Conservation (phyloP, 2,329 filamentous ascomycete species). For the Xylariaceae sp. region DNA sequence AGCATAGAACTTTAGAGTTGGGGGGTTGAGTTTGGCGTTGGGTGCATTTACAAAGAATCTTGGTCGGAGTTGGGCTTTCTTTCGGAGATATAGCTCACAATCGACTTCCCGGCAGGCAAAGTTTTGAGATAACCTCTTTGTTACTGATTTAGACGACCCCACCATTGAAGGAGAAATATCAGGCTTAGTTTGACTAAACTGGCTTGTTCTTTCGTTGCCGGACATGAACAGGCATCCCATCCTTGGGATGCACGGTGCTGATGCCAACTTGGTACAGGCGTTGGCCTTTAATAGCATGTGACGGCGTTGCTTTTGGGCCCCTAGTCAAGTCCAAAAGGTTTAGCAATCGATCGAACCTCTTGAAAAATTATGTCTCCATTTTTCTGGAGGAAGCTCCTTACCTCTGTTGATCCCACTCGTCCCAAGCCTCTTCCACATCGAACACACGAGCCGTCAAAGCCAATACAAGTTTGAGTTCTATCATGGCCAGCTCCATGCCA, state of each 20-base stretch:
- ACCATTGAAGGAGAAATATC: too few relatives aligned
- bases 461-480: conserved; percentile 46
- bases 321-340: conserved; percentile 4
- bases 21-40: background rate
- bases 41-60: too few relatives aligned
- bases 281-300: conserved; percentile 26
- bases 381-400: conserved; percentile 1
- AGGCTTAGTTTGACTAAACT: too few relatives aligned
- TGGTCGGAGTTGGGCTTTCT: too few relatives aligned
- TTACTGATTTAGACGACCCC: too few relatives aligned
- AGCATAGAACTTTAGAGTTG: background rate
- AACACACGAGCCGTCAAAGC: conserved; percentile 45
- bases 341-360: background rate
- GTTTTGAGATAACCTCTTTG: too few relatives aligned
- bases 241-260: conserved; percentile 33
- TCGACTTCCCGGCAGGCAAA: too few relatives aligned
- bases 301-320: conserved; percentile 22
- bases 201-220: conserved; percentile 18
- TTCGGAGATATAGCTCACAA: too few relatives aligned
- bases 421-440: conserved; percentile 43
- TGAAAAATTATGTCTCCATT: background rate
- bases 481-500: conserved; percentile 51
- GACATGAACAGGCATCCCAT: conserved; percentile 38
- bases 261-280: conserved; percentile 30
- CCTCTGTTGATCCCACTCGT: conserved; percentile 32